phyloP scores from a whole-genome alignment of 1,139 yeast genomes.

The Protomyces pachydermus region DNA sequence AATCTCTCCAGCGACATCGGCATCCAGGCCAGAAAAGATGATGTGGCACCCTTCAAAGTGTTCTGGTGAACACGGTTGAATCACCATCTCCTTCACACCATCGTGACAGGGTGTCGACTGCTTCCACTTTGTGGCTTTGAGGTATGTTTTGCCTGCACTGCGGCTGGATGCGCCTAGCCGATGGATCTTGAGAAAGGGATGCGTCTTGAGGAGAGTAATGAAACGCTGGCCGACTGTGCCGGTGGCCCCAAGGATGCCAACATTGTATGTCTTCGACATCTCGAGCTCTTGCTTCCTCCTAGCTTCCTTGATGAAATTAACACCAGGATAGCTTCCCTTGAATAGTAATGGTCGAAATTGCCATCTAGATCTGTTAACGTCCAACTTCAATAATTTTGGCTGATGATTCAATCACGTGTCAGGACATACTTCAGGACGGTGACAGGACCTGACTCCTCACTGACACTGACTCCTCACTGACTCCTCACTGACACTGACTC shows the following conservation, averaged over 20 bases:
- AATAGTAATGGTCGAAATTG: too few species aligned
- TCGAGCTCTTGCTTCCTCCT: too few species aligned
- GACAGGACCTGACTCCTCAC: too few species aligned
- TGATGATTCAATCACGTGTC: too few species aligned
- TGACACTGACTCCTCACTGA: too few species aligned
- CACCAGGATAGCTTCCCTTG: too few species aligned
- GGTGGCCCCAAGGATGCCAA: slow-evolving; percentile 85
- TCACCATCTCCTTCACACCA: slow-evolving; percentile 56
- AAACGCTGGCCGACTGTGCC: slow-evolving; percentile 91
- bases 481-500: too few species aligned
- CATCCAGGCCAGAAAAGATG: slow-evolving; percentile 90
- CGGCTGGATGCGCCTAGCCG: slow-evolving; percentile 90
- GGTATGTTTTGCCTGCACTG: slow-evolving; percentile 84
- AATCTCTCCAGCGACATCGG: slow-evolving; percentile 82
- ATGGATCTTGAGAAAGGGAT: slow-evolving; percentile 81
- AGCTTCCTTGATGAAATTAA: too few species aligned
- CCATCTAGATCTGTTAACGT: too few species aligned
- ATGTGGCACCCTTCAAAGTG: slow-evolving; percentile 83
- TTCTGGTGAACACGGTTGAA: slow-evolving; percentile 70
- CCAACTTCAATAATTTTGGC: too few species aligned
- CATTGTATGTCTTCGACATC: slow-evolving; percentile 28
- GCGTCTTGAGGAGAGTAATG: slow-evolving; percentile 73
- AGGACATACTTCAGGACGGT: too few species aligned
- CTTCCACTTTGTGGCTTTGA: slow-evolving; percentile 89
- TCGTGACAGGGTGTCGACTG: slow-evolving; percentile 81